Evolutionary conservation across 495 filamentous ascomycete genomes (phyloP).

Genomic region (Hypoxylon cercidicola): DNA sequence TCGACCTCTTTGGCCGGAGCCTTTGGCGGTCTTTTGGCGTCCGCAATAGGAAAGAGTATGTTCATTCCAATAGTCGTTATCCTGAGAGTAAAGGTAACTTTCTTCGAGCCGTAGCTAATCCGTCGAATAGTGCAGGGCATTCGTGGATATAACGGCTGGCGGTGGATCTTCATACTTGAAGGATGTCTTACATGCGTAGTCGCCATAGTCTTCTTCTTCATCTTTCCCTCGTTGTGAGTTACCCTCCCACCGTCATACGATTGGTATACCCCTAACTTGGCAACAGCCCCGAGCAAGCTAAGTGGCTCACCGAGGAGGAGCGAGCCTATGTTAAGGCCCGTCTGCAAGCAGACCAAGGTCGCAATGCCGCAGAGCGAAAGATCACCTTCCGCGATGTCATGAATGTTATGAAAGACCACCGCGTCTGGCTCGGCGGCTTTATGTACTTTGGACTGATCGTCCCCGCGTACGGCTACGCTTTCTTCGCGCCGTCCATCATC

Average conservation of each 20-base stretch:
- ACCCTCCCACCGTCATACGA: conserved; percentile 40
- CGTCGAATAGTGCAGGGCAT: conserved; percentile 64
- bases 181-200: conserved; percentile 78
- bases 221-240: conserved; percentile 77
- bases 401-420: conserved; percentile 78
- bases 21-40: conserved; percentile 85
- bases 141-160: conserved; percentile 80
- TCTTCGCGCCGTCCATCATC: conserved; percentile 84
- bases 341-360: conserved; percentile 80
- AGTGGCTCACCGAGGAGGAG: conserved; percentile 80
- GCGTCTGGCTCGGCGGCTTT: conserved; percentile 75
- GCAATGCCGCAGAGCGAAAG: conserved; percentile 71
- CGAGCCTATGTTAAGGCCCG: conserved; percentile 76
- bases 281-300: conserved; percentile 63
- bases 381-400: conserved; percentile 72
- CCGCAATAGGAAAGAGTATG: conserved; percentile 79
- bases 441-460: conserved; percentile 94
- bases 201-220: conserved; percentile 79
- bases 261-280: not conserved
- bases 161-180: conserved; percentile 84
- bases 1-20: conserved; percentile 85
- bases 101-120: conserved; percentile 20
- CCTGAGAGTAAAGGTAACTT: not conserved
- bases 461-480: conserved; percentile 77
- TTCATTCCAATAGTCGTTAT: conserved; percentile 32